Evolutionary conservation across 1,284 basidiomycete species (phyloP), one percentile per base, ranked within the genome.

Genomic region (Leccinum solheimii): DNA sequence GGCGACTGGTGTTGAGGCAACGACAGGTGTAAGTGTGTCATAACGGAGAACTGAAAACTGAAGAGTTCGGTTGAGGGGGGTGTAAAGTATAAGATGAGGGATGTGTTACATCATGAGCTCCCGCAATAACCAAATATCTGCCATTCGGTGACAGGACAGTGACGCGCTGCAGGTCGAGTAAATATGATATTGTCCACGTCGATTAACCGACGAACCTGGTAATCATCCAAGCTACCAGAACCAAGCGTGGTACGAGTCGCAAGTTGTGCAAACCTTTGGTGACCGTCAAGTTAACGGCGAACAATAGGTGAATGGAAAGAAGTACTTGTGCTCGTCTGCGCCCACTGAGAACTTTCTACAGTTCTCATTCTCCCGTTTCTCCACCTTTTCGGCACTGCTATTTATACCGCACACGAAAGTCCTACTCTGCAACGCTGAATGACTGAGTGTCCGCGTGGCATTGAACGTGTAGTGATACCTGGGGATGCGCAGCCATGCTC

Each of bases 381-480:
- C 73, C 27, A 95, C 73, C 57, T 82, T 79, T 27, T 88, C 85
- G 40, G 80, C 76, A 0, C 88, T 76, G 63, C 91, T 92, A 74
- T 97, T 97, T 64, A 97, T 86, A 13, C 95, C 95, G 63, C 94
- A 95, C 1, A 90, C 82, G 57, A 97, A 69, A 45, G 79, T 77
- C 59, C 78, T 78, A 13, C 78, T 81, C 77, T 85, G 73, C 40
- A 72, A 67, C 40, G 52, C 49, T 53, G 61, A 50, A 23, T 69
- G 38, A 64, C 43, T 56, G 34, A 48, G 26, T n/a, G 48, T 53
- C 9, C 32, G 10, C 11, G 26, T 34, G 5, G 48, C 40, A 43
- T 36, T 38, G 60, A 13, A 43, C 57, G 5, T 49, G 36, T 43
- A 76, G 67, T 70, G 45, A n/a, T 50, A 92, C 93, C 75, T 85